A percentile compares a stretch with the other conserved stretches of the same genome.
These are phyloP conservation scores for Hyaloscypha finlandica DNA, from an alignment of 495 filamentous ascomycete genomes.

Conservation along the genomic window DNA sequence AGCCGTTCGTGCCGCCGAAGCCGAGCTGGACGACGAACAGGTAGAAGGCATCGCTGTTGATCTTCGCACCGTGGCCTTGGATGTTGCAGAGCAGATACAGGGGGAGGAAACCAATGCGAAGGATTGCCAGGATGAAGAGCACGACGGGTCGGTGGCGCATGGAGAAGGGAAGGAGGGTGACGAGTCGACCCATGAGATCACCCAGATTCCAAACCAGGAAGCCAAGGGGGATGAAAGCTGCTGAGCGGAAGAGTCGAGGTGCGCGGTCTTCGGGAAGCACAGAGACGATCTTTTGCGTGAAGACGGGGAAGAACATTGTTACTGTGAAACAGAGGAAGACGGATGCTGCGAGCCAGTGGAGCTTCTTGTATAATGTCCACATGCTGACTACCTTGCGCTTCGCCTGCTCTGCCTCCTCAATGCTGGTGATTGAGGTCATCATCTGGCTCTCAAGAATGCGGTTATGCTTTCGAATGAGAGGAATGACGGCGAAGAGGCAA, in stretches of 20 bases:
- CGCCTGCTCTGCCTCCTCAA: slow-evolving; percentile 47
- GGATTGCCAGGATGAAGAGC: slow-evolving; percentile 64
- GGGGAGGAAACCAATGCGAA: slow-evolving; percentile 72
- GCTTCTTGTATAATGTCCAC: slow-evolving; percentile 66
- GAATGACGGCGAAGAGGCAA: slow-evolving; percentile 58
- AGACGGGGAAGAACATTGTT: slow-evolving; percentile 95
- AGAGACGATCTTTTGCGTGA: slow-evolving; percentile 78
- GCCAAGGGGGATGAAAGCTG: slow-evolving; percentile 82
- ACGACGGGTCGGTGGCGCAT: slow-evolving; percentile 61
- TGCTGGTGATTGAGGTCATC: slow-evolving; percentile 40
- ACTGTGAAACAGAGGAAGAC: slow-evolving; percentile 78
- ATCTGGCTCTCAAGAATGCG: slow-evolving; percentile 43
- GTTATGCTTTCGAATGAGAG: slow-evolving; percentile 47
- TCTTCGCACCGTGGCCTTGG: slow-evolving; percentile 61
- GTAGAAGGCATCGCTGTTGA: slow-evolving; percentile 86
- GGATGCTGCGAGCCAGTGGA: slow-evolving; percentile 67
- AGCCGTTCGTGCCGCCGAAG: slow-evolving; percentile 87
- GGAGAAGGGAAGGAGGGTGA: slow-evolving; percentile 62
- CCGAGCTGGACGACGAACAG: slow-evolving; percentile 76
- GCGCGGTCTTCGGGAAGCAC: slow-evolving; percentile 54
- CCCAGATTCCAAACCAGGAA: slow-evolving; percentile 96
- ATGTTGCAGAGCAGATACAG: slow-evolving; percentile 91
- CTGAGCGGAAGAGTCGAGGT: slow-evolving; percentile 62
- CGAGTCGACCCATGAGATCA: slow-evolving; percentile 76
- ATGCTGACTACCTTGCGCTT: slow-evolving; percentile 64